Evolutionary conservation across 2,329 filamentous ascomycete species (phyloP).

Genomic region (Stagonosporopsis vannaccii): DNA sequence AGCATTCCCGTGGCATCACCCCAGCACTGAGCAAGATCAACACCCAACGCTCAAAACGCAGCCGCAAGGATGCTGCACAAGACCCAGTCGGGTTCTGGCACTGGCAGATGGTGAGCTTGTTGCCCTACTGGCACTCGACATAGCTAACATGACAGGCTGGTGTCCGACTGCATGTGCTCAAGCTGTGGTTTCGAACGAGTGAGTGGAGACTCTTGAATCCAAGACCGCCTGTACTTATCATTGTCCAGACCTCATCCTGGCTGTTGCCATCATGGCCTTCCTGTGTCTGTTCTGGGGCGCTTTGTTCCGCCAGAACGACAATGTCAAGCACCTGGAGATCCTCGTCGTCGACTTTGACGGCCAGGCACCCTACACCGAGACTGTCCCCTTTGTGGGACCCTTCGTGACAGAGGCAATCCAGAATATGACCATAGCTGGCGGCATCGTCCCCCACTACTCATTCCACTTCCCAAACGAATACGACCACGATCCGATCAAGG

Average conservation of each 20-base stretch:
- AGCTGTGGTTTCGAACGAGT: slow-evolving; percentile 39
- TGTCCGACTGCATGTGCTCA: slow-evolving; percentile 39
- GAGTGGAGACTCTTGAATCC: background rate
- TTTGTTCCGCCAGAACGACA: slow-evolving; percentile 33
- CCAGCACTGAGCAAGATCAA: slow-evolving; percentile 18
- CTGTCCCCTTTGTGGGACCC: slow-evolving; percentile 61
- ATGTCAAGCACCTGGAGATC: slow-evolving; percentile 54
- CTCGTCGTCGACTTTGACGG: slow-evolving; percentile 71
- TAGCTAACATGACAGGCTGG: slow-evolving; percentile 25
- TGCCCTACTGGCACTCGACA: background rate
- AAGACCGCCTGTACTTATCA: background rate
- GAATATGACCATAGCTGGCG: slow-evolving; percentile 46
- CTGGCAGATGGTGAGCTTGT: slow-evolving; percentile 32
- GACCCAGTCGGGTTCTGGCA: slow-evolving; percentile 39
- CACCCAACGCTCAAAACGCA: slow-evolving; percentile 29
- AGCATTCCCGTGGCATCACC: slow-evolving; percentile 15
- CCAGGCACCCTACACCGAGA: slow-evolving; percentile 55
- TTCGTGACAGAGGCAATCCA: slow-evolving; percentile 57
- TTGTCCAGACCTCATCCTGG: slow-evolving; percentile 28
- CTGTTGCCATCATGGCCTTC: slow-evolving; percentile 29
- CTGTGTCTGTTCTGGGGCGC: slow-evolving; percentile 42
- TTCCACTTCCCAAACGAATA: slow-evolving; percentile 60
- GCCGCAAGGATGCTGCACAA: slow-evolving; percentile 20
- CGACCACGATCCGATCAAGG: slow-evolving; percentile 62
- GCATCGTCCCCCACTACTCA: slow-evolving; percentile 57